Evolutionary conservation across 2,329 filamentous ascomycete species (phyloP).

Genomic region (Ophiostoma triangulosporum): DNA sequence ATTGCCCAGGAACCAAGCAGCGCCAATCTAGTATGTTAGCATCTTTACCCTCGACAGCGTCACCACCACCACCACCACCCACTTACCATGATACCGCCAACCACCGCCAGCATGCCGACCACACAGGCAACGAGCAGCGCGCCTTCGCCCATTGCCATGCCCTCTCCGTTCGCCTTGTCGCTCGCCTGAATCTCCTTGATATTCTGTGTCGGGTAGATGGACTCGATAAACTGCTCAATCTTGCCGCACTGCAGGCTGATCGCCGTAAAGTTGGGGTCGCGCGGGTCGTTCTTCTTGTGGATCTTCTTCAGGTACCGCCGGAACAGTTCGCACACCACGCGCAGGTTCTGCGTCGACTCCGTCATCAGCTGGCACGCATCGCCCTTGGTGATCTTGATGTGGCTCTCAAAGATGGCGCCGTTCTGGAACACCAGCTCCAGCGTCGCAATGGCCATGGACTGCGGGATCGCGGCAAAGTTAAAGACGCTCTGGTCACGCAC

Average conservation of each 20-base stretch:
- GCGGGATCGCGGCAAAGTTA: constrained; percentile 96
- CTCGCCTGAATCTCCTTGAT: constrained; percentile 37
- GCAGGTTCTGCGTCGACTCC: constrained; percentile 82
- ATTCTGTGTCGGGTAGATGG: constrained; percentile 75
- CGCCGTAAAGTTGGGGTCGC: constrained; percentile 80
- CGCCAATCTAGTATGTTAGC: constrained; percentile 44
- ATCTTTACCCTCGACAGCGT: too few relatives aligned
- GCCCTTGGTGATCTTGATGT: constrained; percentile 95
- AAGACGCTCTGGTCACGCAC: constrained; percentile 94
- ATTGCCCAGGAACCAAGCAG: constrained; percentile 69
- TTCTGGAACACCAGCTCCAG: constrained; percentile 88
- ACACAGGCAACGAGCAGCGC: constrained; percentile 55
- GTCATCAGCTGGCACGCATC: constrained; percentile 85
- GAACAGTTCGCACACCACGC: constrained; percentile 70
- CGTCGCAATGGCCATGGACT: constrained; percentile 94
- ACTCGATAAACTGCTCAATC: constrained; percentile 94
- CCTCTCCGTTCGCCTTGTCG: constrained; percentile 26
- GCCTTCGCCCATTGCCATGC: constrained; percentile 43
- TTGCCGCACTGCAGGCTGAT: constrained; percentile 85
- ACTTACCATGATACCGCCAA: constrained; percentile 71
- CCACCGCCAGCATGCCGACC: constrained; percentile 51
- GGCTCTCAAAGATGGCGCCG: constrained; percentile 67
- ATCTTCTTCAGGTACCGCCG: constrained; percentile 65
- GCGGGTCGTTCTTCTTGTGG: constrained; percentile 84
- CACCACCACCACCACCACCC: too few relatives aligned